phyloP scores from a whole-genome alignment of 805 yeast genomes.

The Henningerozyma blattae region DNA sequence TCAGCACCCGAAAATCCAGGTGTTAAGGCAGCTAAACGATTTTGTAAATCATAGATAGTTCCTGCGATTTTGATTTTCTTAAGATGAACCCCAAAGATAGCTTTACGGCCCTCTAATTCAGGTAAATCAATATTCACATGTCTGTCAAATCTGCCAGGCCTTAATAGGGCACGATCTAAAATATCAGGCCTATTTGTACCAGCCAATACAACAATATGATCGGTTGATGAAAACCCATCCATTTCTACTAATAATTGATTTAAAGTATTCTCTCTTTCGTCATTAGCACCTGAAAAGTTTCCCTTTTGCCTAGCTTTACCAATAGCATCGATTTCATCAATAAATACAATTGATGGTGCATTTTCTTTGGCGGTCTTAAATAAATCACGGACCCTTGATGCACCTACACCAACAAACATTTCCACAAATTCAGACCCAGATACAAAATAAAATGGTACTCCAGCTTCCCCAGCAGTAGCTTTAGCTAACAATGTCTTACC shows the following conservation, averaged over 20 bases:
- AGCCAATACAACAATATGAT: slow-evolving; percentile 92
- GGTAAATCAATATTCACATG: slow-evolving; percentile 88
- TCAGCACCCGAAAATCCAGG: slow-evolving; percentile 99
- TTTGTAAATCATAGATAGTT: slow-evolving; percentile 17
- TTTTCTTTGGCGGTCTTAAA: slow-evolving; percentile 84
- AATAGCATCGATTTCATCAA: slow-evolving; percentile 99
- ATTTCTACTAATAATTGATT: slow-evolving; percentile 94
- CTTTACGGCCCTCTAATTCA: slow-evolving; percentile 89
- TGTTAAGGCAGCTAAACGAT: slow-evolving; percentile 86
- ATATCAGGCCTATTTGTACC: slow-evolving; percentile 97
- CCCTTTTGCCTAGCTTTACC: slow-evolving; percentile 86
- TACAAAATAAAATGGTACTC: slow-evolving; percentile 90
- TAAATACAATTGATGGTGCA: slow-evolving; percentile 93
- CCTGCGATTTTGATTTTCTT: slow-evolving; percentile 38
- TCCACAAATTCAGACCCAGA: slow-evolving; percentile 97
- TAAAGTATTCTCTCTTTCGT: slow-evolving; percentile 92
- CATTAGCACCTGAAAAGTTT: slow-evolving; percentile 65
- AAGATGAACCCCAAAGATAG: slow-evolving; percentile 81
- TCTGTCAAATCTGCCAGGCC: slow-evolving; percentile 97
- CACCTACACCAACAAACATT: slow-evolving; percentile 99
- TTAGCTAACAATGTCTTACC: slow-evolving; percentile 96
- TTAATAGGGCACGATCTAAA: slow-evolving; percentile 79
- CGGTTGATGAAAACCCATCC: slow-evolving; percentile 91
- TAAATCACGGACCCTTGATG: slow-evolving; percentile 91
- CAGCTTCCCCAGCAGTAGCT: slow-evolving; percentile 99